Evolutionary conservation across 2,329 filamentous ascomycete species (phyloP), one percentile per base, ranked within the genome.

Genomic region (Epichloe elymi): DNA sequence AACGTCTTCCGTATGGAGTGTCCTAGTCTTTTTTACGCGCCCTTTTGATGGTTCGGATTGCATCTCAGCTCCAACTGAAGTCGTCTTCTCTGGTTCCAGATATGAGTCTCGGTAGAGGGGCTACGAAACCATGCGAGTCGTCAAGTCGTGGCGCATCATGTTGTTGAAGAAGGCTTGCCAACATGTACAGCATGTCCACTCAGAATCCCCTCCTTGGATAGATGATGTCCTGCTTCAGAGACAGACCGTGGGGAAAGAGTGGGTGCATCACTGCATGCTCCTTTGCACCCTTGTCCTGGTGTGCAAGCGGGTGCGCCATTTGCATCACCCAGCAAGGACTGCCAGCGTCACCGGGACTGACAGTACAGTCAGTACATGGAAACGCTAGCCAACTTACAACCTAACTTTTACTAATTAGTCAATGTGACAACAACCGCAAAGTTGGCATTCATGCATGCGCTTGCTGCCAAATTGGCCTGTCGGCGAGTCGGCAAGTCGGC

Each of bases 221-320:
- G 45, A 49, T 49, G 41, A 49, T 52, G 50, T 49, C 40, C 49
- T 49, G 50, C 50, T 46, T 49, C 36, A 38, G 14, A 36, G 40
- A 46, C 42, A 26, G 33, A 43, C 50, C 46, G 36, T 43, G 46
- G 41, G 50, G 35, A 49, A 50, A 39, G 35, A 46, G 48, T 50
- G 48, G 48, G 42, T 35, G 36, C 41, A 30, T 30, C 30, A 30
- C 30, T 11, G 30, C 30, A n/a, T 19, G 40, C 20, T 20, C 35
- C 5, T 26, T 38, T 20, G 4, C 11, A 44, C 45, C 44, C 50
- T 51, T 46, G 44, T 41, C 49, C 49, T 41, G 26, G 47, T 38
- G 46, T 37, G 42, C 36, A 19, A 39, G 23, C 17, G 8, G 38
- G 49, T 37, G 46, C 46, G 41, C 50, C 50, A 41, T 23, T 20